These are phyloP conservation scores for Trichoderma polysporum DNA, from an alignment of 2,329 filamentous ascomycete genomes.

Conservation along the genomic window DNA sequence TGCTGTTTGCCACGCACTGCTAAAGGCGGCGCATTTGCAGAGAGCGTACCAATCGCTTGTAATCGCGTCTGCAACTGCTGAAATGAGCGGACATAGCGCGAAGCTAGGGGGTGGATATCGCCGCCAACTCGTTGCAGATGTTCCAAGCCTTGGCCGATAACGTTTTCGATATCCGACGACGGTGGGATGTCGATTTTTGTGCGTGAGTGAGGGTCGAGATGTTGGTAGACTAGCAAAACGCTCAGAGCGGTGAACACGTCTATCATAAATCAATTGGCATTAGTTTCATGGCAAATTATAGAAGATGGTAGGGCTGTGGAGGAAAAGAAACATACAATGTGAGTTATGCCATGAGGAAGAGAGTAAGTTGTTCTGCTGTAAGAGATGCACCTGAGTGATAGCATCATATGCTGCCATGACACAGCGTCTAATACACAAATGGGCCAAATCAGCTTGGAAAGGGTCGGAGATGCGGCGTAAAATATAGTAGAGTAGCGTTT, in stretches of 20 bases:
- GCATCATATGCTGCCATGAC: constrained; percentile 13
- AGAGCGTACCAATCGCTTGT: constrained; percentile 5
- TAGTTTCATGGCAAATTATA: not conserved
- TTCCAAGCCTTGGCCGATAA: constrained; percentile 1
- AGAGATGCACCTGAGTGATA: constrained; percentile 4
- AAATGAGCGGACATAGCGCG: constrained; percentile 9
- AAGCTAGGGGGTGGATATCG: constrained; percentile 8
- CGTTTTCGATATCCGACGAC: not conserved
- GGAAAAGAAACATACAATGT: not conserved
- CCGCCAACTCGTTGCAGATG: constrained; percentile 4
- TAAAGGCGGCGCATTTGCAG: constrained; percentile 2
- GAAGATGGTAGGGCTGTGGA: not conserved
- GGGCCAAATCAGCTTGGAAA: not conserved
- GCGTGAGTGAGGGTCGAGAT: constrained; percentile 3
- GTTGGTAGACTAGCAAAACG: constrained; percentile 4
- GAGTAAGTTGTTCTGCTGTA: not conserved
- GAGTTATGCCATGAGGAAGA: constrained; percentile 18
- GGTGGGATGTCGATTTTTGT: not conserved
- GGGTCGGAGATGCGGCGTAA: constrained; percentile 8
- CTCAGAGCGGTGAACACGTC: constrained; percentile 13
- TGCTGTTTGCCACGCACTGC: constrained; percentile 4
- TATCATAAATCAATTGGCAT: not conserved
- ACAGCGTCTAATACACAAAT: constrained; percentile 9
- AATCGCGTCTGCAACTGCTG: constrained; percentile 6
- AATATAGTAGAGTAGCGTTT: constrained; percentile 16